Percentiles rank a stretch among this genome's conserved stretches.
Evolutionary conservation across 176 grass and related monocot genomes (phyloP).

Genomic region (Miscanthus lutarioriparius): DNA sequence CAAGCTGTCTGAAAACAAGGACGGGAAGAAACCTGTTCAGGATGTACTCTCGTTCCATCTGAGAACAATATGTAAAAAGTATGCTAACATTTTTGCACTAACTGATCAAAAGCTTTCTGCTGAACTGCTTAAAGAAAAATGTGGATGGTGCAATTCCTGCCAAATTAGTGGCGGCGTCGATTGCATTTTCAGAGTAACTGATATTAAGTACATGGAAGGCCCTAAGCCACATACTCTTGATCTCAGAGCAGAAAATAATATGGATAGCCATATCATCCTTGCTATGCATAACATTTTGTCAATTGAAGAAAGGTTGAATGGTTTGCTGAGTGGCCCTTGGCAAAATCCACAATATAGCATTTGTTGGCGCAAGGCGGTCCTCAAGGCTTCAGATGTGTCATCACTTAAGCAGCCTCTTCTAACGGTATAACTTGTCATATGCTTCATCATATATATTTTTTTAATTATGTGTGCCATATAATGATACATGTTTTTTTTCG

Average conservation of each 20-base stretch:
- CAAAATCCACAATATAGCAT: slow-evolving; percentile 77
- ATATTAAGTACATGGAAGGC: slow-evolving; percentile 48
- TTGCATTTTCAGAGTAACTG: slow-evolving; percentile 68
- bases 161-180: slow-evolving; percentile 61
- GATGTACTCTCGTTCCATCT: slow-evolving; percentile 54
- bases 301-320: slow-evolving; percentile 76
- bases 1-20: slow-evolving; percentile 68
- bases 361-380: slow-evolving; percentile 69
- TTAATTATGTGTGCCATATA: slow-evolving; percentile 20
- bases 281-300: slow-evolving; percentile 63
- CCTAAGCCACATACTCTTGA: slow-evolving; percentile 23
- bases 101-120: slow-evolving; percentile 67
- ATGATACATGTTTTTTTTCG: slow-evolving; percentile 24
- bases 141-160: slow-evolving; percentile 94
- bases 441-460: slow-evolving; percentile 6
- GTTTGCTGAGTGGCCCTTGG: slow-evolving; percentile 90
- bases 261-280: slow-evolving; percentile 64
- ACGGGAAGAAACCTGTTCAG: slow-evolving; percentile 66
- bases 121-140: slow-evolving; percentile 83
- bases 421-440: slow-evolving; percentile 45
- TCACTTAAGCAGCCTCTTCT: slow-evolving; percentile 81
- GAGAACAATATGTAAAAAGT: slow-evolving; percentile 79
- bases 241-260: slow-evolving; percentile 53
- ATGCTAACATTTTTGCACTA: slow-evolving; percentile 56
- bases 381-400: slow-evolving; percentile 64